Conservation (phyloP, 164 flowering plant species). For the Dillenia turbinata region DNA sequence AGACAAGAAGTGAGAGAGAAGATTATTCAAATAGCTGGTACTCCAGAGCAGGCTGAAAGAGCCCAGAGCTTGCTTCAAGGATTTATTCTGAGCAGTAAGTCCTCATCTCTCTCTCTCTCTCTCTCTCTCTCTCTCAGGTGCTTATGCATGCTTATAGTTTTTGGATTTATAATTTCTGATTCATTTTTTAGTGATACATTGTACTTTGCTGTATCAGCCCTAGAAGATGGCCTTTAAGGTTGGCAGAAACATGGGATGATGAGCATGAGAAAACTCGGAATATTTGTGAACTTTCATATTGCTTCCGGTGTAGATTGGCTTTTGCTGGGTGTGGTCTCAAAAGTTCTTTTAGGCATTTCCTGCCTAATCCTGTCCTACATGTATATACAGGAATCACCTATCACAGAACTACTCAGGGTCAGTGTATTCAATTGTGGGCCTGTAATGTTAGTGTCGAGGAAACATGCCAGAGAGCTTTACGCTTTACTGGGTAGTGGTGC, state of each 20-base stretch:
- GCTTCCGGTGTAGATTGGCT: too few species aligned
- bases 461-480: too few species aligned
- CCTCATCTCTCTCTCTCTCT: slow-evolving; percentile 7
- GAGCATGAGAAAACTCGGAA: neutral
- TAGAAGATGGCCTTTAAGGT: slow-evolving; percentile 42
- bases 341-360: too few species aligned
- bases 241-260: neutral
- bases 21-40: slow-evolving; percentile 80
- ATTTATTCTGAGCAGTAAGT: slow-evolving; percentile 94
- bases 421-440: too few species aligned
- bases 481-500: too few species aligned
- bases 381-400: too few species aligned
- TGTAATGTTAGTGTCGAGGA: too few species aligned
- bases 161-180: neutral
- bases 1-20: slow-evolving; percentile 58
- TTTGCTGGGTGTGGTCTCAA: too few species aligned
- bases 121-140: neutral
- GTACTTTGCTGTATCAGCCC: slow-evolving; percentile 31
- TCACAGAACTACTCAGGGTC: too few species aligned
- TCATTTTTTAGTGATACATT: neutral
- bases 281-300: too few species aligned
- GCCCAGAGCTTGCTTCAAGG: slow-evolving; percentile 99
- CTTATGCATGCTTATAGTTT: neutral
- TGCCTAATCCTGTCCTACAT: too few species aligned
- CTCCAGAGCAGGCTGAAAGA: slow-evolving; percentile 96